Percentiles rank a stretch among this genome's conserved stretches.
phyloP scores from a whole-genome alignment of 164 flowering plant genomes.

The Umbilicus rupestris region DNA sequence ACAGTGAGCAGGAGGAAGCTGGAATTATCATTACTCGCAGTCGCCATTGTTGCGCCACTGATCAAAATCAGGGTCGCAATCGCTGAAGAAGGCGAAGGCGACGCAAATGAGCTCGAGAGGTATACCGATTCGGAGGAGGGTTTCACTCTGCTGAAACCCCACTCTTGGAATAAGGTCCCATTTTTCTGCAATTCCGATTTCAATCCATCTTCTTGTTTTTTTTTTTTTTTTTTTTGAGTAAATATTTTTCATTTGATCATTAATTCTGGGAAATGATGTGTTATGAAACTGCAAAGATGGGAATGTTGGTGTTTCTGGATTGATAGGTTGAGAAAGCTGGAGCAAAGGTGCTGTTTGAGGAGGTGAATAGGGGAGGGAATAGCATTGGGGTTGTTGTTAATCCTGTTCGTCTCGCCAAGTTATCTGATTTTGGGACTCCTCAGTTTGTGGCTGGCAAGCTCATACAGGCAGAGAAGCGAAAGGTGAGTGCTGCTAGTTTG shows the following conservation, averaged over 20 bases:
- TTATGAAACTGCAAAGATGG: too few species aligned
- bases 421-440: slow-evolving; percentile 71
- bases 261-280: too few species aligned
- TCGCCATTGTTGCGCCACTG: not conserved
- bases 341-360: slow-evolving; percentile 77
- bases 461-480: slow-evolving; percentile 80
- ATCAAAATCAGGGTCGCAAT: slow-evolving; percentile 7
- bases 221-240: not conserved
- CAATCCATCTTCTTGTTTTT: not conserved
- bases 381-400: slow-evolving; percentile 77
- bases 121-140: slow-evolving; percentile 65
- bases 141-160: slow-evolving; percentile 78
- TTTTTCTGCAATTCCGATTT: not conserved
- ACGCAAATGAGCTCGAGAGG: slow-evolving; percentile 43
- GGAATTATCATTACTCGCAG: not conserved
- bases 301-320: too few species aligned
- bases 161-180: slow-evolving; percentile 55
- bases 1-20: not conserved
- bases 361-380: slow-evolving; percentile 48
- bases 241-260: not conserved
- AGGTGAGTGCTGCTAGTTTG: slow-evolving; percentile 51
- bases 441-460: slow-evolving; percentile 86
- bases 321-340: slow-evolving; percentile 87
- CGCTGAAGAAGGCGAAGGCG: slow-evolving; percentile 32
- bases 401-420: slow-evolving; percentile 61